Conservation (phyloP, 805 yeast genomes). For the Blastobotrys attinorum region DNA sequence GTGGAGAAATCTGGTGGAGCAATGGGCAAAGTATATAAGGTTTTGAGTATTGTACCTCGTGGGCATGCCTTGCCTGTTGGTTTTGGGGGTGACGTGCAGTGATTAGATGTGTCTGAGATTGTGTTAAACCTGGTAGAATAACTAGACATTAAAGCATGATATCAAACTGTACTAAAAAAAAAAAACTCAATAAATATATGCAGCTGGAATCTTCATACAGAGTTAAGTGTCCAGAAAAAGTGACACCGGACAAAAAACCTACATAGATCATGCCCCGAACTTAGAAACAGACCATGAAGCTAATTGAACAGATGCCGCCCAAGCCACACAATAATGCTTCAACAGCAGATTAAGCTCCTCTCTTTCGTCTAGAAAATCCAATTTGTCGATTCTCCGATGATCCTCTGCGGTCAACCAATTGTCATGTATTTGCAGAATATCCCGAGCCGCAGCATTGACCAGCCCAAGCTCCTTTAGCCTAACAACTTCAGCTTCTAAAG, state of each 20-base stretch:
- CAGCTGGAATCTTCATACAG: no score
- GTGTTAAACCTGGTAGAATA: no score
- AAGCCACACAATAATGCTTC: slow-evolving; percentile 48
- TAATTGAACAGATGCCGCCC: no score
- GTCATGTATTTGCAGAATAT: slow-evolving; percentile 35
- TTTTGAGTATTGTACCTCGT: slow-evolving; percentile 51
- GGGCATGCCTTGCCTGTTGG: slow-evolving; percentile 42
- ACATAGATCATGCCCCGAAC: no score
- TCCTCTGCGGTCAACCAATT: slow-evolving; percentile 41
- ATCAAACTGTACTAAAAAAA: slow-evolving; percentile 2
- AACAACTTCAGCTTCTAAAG: slow-evolving; percentile 33
- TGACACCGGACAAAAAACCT: no score
- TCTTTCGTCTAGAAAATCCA: slow-evolving; percentile 67
- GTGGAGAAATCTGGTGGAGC: slow-evolving; percentile 50
- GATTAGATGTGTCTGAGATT: no score
- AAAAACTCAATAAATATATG: not conserved
- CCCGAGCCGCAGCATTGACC: slow-evolving; percentile 30
- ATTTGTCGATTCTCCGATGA: slow-evolving; percentile 36
- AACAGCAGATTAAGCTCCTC: slow-evolving; percentile 61
- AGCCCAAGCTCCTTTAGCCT: slow-evolving; percentile 32
- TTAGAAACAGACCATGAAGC: no score
- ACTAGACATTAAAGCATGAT: no score
- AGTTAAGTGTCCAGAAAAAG: no score
- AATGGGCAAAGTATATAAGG: slow-evolving; percentile 76
- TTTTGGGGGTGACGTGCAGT: slow-evolving; percentile 36